Percentiles rank a stretch among this genome's conserved stretches.
Conservation (phyloP, 805 yeast genomes). For the Spencermartinsiella europaea region DNA sequence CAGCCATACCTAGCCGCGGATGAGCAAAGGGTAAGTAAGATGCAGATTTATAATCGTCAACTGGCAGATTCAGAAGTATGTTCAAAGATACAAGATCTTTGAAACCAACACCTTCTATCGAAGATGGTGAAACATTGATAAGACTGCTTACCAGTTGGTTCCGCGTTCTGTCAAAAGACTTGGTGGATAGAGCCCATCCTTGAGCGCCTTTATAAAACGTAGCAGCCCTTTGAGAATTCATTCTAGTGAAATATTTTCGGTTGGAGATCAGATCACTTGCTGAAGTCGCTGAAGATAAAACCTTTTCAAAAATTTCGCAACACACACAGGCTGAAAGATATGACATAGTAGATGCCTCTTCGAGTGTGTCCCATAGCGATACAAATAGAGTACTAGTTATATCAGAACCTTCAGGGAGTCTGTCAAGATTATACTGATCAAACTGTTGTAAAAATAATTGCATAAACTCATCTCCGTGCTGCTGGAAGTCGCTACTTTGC, state of each 20-base stretch:
- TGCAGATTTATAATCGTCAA: constrained; percentile 24
- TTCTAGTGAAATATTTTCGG: neutral
- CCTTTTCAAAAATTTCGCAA: neutral
- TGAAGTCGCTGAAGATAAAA: neutral
- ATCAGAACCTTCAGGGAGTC: neutral
- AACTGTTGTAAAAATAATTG: neutral
- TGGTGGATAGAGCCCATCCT: neutral
- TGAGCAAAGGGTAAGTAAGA: constrained; percentile 42
- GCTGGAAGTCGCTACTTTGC: neutral
- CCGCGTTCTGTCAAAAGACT: constrained; percentile 29
- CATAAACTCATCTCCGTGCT: neutral
- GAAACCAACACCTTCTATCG: constrained; percentile 3
- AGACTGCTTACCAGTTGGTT: constrained; percentile 62
- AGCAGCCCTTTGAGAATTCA: neutral
- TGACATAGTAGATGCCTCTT: neutral
- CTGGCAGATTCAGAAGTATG: constrained; percentile 40
- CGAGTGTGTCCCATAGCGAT: neutral
- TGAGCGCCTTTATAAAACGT: neutral
- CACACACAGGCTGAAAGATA: neutral
- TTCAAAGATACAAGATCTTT: constrained; percentile 43
- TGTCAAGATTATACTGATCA: neutral
- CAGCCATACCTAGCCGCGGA: constrained; percentile 59
- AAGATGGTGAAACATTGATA: constrained; percentile 25
- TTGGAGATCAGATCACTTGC: neutral
- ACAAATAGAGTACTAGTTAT: neutral